These are phyloP conservation scores for Schizophyllum amplum DNA, from an alignment of 1,284 basidiomycete genomes.

Conservation along the genomic window DNA sequence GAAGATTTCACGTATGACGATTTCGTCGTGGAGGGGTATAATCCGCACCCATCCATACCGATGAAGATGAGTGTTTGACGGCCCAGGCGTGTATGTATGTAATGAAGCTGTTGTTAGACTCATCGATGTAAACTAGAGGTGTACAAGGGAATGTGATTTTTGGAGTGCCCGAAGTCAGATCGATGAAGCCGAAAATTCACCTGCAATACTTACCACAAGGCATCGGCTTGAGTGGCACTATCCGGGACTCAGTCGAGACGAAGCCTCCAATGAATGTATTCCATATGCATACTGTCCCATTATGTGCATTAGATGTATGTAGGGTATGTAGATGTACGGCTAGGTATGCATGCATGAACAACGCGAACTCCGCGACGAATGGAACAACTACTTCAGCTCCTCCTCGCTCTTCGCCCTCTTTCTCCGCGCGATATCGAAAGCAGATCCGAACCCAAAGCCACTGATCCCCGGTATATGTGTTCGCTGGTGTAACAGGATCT, in stretches of 20 bases:
- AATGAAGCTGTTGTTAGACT: background rate
- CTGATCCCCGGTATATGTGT: background rate
- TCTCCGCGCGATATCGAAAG: background rate
- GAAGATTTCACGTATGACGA: slow-evolving; percentile 82
- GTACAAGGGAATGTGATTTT: too few relatives aligned
- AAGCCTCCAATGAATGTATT: too few relatives aligned
- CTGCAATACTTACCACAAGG: too few relatives aligned
- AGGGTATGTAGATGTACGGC: background rate
- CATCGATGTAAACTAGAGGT: background rate
- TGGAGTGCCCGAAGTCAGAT: background rate
- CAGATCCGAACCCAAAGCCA: background rate
- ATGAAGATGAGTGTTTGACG: slow-evolving; percentile 95
- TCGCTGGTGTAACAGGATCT: background rate
- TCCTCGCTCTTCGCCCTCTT: background rate
- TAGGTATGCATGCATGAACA: background rate
- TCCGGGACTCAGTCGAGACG: too few relatives aligned
- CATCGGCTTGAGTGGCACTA: too few relatives aligned
- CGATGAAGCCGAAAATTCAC: too few relatives aligned
- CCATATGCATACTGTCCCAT: too few relatives aligned
- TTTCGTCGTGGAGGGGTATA: slow-evolving; percentile 82
- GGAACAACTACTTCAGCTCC: background rate
- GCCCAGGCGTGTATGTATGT: background rate
- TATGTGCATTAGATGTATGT: too few relatives aligned
- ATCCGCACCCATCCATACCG: slow-evolving; percentile 78
- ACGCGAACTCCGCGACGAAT: background rate